These are phyloP conservation scores for Hypholoma fasciculare DNA, from an alignment of 768 basidiomycete genomes.

Conservation along the genomic window DNA sequence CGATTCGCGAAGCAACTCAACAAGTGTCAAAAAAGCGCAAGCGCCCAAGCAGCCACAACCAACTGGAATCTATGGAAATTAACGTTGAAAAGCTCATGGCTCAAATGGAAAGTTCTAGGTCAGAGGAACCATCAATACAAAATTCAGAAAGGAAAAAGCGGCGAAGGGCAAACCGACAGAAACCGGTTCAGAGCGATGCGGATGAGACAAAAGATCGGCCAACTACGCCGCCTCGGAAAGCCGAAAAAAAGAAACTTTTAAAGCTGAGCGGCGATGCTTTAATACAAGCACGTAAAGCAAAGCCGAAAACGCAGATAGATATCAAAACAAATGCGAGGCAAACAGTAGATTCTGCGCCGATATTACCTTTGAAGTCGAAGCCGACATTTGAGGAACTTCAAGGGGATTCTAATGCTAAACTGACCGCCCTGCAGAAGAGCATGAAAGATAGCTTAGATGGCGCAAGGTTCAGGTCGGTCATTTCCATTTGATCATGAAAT, in stretches of 20 bases:
- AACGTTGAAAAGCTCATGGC: constrained; percentile 65
- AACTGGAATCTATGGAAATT: constrained; percentile 37
- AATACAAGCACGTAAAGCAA: not conserved
- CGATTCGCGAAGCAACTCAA: constrained; percentile 32
- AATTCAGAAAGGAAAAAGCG: constrained; percentile 14
- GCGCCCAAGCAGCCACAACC: constrained; percentile 37
- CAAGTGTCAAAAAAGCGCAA: constrained; percentile 56
- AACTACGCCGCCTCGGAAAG: constrained; percentile 9
- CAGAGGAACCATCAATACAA: constrained; percentile 19
- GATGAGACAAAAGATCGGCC: not conserved
- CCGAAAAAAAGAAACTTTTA: not conserved
- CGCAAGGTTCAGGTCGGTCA: constrained; percentile 76
- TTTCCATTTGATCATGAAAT: not conserved
- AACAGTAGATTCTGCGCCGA: constrained; percentile 4
- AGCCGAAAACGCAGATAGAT: not conserved
- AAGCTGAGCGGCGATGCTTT: not conserved
- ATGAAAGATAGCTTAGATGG: constrained; percentile 84
- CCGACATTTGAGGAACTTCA: constrained; percentile 13
- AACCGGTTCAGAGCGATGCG: not conserved
- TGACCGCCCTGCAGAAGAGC: constrained; percentile 73
- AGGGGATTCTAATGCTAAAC: constrained; percentile 17
- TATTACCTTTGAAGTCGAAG: constrained; percentile 15
- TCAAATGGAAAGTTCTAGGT: constrained; percentile 34
- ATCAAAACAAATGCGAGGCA: constrained; percentile 14
- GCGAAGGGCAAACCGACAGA: constrained; percentile 12